Evolutionary conservation across 1,284 basidiomycete species (phyloP).

Genomic region (Somion occarium): DNA sequence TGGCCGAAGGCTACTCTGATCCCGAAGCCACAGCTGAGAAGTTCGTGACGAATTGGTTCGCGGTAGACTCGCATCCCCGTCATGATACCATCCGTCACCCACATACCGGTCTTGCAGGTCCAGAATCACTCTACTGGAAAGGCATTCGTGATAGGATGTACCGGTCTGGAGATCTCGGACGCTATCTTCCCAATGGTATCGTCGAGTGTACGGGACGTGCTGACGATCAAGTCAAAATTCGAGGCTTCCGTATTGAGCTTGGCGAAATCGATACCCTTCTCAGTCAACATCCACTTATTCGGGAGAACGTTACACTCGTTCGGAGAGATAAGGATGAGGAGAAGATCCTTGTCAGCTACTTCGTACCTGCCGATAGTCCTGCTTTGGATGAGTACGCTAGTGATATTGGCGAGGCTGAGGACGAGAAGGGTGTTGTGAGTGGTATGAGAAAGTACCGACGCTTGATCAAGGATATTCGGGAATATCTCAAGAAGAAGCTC

Average conservation of each 20-base stretch:
- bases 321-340: slow-evolving; percentile 99
- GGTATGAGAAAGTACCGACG: slow-evolving; percentile 82
- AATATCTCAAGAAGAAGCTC: slow-evolving; percentile 96
- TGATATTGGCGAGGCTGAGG: slow-evolving; percentile 62
- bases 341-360: slow-evolving; percentile 97
- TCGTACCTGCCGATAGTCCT: slow-evolving; percentile 84
- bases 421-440: slow-evolving; percentile 54
- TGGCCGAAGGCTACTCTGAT: slow-evolving; percentile 96
- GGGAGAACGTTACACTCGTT: slow-evolving; percentile 97
- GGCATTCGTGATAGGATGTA: slow-evolving; percentile 99
- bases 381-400: slow-evolving; percentile 73
- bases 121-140: slow-evolving; percentile 84
- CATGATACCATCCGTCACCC: slow-evolving; percentile 73
- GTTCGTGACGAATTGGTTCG: slow-evolving; percentile 93
- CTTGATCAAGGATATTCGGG: slow-evolving; percentile 91
- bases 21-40: slow-evolving; percentile 83
- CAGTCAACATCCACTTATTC: slow-evolving; percentile 87
- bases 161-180: slow-evolving; percentile 92
- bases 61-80: slow-evolving; percentile 43
- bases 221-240: slow-evolving; percentile 99
- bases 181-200: slow-evolving; percentile 89
- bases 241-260: slow-evolving; percentile 98
- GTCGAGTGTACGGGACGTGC: slow-evolving; percentile 98
- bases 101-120: slow-evolving; percentile 47
- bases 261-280: slow-evolving; percentile 98